These are phyloP conservation scores for Alternaria viburni DNA, from an alignment of 2,329 filamentous ascomycete genomes.

Conservation along the genomic window DNA sequence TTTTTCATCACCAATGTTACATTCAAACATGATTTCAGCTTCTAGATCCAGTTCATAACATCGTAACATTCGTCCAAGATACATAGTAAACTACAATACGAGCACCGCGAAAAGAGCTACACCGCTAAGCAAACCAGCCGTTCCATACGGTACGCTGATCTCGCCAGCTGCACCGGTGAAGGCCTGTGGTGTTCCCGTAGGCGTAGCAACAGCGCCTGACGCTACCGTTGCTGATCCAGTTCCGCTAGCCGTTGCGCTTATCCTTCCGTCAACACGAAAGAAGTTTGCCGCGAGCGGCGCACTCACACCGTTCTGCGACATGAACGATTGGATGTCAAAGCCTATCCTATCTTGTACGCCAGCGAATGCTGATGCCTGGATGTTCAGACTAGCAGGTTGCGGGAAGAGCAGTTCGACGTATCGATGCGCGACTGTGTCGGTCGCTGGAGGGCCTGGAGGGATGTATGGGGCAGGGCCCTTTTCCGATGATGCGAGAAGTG, in stretches of 20 bases:
- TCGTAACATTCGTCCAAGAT: neutral
- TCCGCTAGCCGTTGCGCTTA: slow-evolving; percentile 8
- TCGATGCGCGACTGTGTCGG: slow-evolving; percentile 41
- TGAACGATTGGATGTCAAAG: slow-evolving; percentile 41
- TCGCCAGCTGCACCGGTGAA: slow-evolving; percentile 28
- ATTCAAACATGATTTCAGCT: neutral
- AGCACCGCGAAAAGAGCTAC: slow-evolving; percentile 22
- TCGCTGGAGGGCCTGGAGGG: slow-evolving; percentile 41
- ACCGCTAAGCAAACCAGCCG: slow-evolving; percentile 19
- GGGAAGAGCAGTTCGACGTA: slow-evolving; percentile 45
- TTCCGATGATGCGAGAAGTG: slow-evolving; percentile 34
- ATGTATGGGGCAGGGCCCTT: slow-evolving; percentile 42
- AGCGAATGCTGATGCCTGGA: slow-evolving; percentile 31
- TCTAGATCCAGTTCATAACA: neutral
- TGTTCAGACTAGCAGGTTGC: slow-evolving; percentile 33
- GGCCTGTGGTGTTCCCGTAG: slow-evolving; percentile 17
- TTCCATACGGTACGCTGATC: slow-evolving; percentile 15
- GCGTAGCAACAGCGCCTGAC: slow-evolving; percentile 19
- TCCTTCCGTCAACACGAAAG: slow-evolving; percentile 43
- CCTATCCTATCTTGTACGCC: slow-evolving; percentile 28
- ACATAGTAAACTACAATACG: slow-evolving; percentile 1
- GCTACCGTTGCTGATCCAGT: neutral
- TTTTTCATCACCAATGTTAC: neutral
- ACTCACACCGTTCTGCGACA: slow-evolving; percentile 28
- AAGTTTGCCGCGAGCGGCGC: slow-evolving; percentile 43